phyloP scores from a whole-genome alignment of 305 asterid genomes.

The Fraxinus sp. region DNA sequence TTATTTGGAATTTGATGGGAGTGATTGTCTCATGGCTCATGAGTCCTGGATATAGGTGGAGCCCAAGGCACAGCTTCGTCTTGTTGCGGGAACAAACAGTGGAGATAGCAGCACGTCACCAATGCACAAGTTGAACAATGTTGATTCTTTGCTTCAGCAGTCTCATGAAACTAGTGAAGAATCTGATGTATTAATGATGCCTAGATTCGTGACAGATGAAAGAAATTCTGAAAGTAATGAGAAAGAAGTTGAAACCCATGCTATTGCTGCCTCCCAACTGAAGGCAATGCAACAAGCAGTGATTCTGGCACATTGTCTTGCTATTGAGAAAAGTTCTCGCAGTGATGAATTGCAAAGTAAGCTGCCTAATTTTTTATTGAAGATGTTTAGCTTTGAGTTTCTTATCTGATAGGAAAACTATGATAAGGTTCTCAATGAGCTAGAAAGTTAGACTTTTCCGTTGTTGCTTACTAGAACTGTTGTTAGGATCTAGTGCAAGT shows the following conservation, averaged over 20 bases:
- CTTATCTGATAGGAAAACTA: not conserved
- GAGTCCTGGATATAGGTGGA: slow-evolving; percentile 53
- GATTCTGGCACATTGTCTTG: slow-evolving; percentile 71
- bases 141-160: slow-evolving; percentile 37
- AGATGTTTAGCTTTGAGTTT: slow-evolving; percentile 17
- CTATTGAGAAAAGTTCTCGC: slow-evolving; percentile 67
- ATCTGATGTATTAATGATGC: slow-evolving; percentile 83
- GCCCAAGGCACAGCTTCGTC: slow-evolving; percentile 81
- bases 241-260: slow-evolving; percentile 37
- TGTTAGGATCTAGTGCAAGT: not conserved
- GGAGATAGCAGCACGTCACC: slow-evolving; percentile 30
- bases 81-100: slow-evolving; percentile 49
- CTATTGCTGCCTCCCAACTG: slow-evolving; percentile 47
- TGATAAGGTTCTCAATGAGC: slow-evolving; percentile 14
- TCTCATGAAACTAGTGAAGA: slow-evolving; percentile 59
- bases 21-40: slow-evolving; percentile 19
- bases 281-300: slow-evolving; percentile 77
- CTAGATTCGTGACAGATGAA: slow-evolving; percentile 57
- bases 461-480: not conserved
- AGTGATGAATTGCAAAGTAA: slow-evolving; percentile 82
- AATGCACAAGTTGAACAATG: slow-evolving; percentile 34
- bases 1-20: slow-evolving; percentile 15
- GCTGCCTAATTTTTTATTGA: slow-evolving; percentile 26
- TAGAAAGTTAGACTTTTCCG: not conserved
- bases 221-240: slow-evolving; percentile 35